phyloP scores from a whole-genome alignment of 2,329 filamentous ascomycete species.

The Nemania sp. region DNA sequence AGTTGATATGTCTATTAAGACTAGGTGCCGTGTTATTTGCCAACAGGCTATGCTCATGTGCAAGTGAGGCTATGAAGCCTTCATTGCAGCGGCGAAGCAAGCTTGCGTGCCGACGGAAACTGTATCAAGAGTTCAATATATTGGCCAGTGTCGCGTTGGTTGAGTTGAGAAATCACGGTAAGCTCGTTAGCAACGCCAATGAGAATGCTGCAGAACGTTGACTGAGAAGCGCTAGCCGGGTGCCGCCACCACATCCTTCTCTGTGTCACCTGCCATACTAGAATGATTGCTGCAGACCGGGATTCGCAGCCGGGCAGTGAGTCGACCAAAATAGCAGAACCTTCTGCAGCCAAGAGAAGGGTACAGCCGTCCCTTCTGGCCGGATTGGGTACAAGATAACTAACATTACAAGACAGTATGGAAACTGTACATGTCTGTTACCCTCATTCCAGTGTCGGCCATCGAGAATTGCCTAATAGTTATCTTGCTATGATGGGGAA shows the following conservation, averaged over 20 bases:
- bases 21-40: neutral
- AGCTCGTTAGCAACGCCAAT: constrained; percentile 19
- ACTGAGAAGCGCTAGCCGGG: constrained; percentile 21
- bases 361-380: constrained; percentile 6
- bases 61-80: constrained; percentile 4
- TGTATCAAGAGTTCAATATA: too few species aligned
- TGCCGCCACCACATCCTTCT: constrained; percentile 14
- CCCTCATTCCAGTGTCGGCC: neutral
- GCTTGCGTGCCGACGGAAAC: too few species aligned
- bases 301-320: neutral
- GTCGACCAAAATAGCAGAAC: constrained; percentile 22
- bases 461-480: neutral
- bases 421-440: neutral
- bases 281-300: constrained; percentile 6
- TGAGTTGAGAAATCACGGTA: too few species aligned
- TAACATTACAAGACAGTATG: constrained; percentile 13
- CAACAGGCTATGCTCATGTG: neutral
- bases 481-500: too few species aligned
- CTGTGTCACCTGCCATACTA: constrained; percentile 18
- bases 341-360: constrained; percentile 20
- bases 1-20: neutral
- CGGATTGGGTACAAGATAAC: constrained; percentile 8
- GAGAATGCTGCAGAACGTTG: neutral
- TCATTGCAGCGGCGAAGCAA: neutral
- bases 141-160: too few species aligned